Base-by-base conservation (phyloP, 129 eudicot genomes). In the Kitagawia praeruptora region DNA sequence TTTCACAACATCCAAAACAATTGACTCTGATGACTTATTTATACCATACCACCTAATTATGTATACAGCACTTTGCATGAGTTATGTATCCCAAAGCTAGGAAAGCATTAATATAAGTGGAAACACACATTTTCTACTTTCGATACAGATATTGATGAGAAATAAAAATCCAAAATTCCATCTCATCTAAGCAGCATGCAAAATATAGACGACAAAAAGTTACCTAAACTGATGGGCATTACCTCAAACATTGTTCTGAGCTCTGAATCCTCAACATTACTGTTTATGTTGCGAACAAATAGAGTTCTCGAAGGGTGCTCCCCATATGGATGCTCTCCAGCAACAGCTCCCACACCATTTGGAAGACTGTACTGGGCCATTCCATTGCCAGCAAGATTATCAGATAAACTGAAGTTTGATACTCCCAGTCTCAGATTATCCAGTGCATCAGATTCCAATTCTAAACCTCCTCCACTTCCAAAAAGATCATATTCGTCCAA, bases 231-330 rank as follows among this genome's bases (percentile, higher is more conserved):
- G 71, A 13, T 75, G 31, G 31, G 63, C 58, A 75, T 51, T 90
- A 96, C 99, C 98, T 96, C 98, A 85, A 96, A 96, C 63, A 96
- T 85, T 56, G 86, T 48, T 81, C 85, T 78, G 66, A 96, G 87
- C 81, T 96, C 99, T 31, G 98, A 85, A 82, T 96, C 99, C 83
- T 96, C 99, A 21, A 92, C 95, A 80, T 87, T 92, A 81, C 99
- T 96, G 75, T 96, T 92, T 38, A 96, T 92, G 70, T 96, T 96
- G 25, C 99, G 87, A 40, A 96, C 99, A 79, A 96, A 96, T 58
- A 96, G 80, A 28, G 99, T 96, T 75, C 98, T 83, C 6, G 99
- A 96, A 76, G 99, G 99, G 82, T 96, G 97, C 81, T 92, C 99
- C 42, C 99, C 99, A 77, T 81, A 84, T 1, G 98, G 98, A 78